These are phyloP conservation scores for Ammopiptanthus mongolicus DNA, from an alignment of 306 rosid species.

Conservation along the genomic window DNA sequence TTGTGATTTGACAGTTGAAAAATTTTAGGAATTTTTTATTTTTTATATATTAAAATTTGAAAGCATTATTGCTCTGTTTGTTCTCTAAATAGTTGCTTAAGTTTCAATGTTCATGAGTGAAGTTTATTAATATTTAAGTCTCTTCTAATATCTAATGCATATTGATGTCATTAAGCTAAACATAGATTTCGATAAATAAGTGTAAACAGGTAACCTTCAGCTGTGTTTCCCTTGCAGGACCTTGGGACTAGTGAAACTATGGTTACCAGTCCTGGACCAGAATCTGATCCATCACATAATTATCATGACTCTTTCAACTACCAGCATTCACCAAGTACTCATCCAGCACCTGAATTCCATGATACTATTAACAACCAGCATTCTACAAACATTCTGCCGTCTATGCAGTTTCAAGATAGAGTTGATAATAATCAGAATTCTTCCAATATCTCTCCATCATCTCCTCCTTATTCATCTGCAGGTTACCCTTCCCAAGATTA, in stretches of 20 bases:
- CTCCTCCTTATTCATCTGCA: constrained; percentile 49
- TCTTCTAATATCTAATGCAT: neutral
- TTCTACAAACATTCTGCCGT: constrained; percentile 39
- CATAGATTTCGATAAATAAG: neutral
- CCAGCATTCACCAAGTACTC: constrained; percentile 36
- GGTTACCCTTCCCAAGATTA: constrained; percentile 63
- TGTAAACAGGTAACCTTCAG: constrained; percentile 12
- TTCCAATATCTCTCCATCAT: constrained; percentile 36
- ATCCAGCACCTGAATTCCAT: constrained; percentile 38
- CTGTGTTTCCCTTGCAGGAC: constrained; percentile 51
- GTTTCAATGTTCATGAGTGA: neutral
- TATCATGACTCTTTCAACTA: constrained; percentile 36
- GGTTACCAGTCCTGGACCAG: constrained; percentile 38
- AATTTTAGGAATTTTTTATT: neutral
- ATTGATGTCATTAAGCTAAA: neutral
- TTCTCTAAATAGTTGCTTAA: neutral
- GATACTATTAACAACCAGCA: constrained; percentile 34
- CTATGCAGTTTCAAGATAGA: constrained; percentile 44
- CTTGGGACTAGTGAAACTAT: constrained; percentile 46
- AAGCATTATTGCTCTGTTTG: neutral
- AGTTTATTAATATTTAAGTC: neutral
- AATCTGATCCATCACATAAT: constrained; percentile 42
- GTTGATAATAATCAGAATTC: constrained; percentile 41
- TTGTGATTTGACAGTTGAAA: neutral
- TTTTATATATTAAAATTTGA: neutral